phyloP scores from a whole-genome alignment of 805 yeast species.

The Metschnikowia anglica region DNA sequence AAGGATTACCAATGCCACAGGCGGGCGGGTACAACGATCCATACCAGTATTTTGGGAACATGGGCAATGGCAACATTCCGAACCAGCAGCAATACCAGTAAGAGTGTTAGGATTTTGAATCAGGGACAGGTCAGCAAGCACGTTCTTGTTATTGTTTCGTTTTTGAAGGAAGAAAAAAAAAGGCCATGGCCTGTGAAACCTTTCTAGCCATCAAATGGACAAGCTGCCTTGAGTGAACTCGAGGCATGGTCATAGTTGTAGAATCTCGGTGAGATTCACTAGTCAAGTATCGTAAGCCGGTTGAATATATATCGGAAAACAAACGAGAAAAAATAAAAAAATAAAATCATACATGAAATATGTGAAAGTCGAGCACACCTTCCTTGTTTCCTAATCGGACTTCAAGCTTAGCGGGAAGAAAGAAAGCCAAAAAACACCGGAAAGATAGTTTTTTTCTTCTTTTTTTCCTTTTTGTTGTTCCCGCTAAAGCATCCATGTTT shows the following conservation, averaged over 20 bases:
- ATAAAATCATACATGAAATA: not conserved
- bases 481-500: not conserved
- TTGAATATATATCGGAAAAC: slow-evolving; percentile 1
- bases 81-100: slow-evolving; percentile 58
- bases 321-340: not conserved
- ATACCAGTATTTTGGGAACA: slow-evolving; percentile 60
- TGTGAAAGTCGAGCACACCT: too few species aligned
- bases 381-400: too few species aligned
- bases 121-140: not conserved
- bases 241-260: not conserved
- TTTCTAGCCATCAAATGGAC: not conserved
- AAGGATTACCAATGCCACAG: slow-evolving; percentile 44
- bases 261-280: not conserved
- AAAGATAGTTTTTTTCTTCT: not conserved
- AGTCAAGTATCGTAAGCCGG: not conserved
- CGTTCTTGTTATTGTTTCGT: slow-evolving; percentile 1
- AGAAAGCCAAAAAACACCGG: not conserved
- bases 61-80: slow-evolving; percentile 48
- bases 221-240: not conserved
- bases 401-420: not conserved
- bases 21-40: slow-evolving; percentile 55
- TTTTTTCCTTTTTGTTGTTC: not conserved
- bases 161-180: not conserved
- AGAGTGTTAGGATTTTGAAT: not conserved
- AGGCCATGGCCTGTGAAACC: not conserved